Base-by-base conservation (phyloP, 2,329 filamentous ascomycete genomes). In the Herpotrichia juniperi region DNA sequence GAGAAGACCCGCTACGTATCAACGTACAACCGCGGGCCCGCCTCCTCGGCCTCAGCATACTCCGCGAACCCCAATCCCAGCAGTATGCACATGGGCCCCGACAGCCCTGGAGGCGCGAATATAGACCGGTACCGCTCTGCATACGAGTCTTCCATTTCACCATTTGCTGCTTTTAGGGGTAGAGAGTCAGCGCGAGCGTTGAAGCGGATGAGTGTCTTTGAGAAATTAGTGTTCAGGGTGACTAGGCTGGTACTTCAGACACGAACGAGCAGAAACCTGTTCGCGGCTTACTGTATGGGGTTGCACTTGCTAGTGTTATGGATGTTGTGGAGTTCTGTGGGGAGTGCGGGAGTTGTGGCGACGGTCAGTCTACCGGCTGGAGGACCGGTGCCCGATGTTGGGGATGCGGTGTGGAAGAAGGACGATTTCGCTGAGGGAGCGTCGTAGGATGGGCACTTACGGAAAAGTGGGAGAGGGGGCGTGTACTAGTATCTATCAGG, bases 1-100 rank as follows among this genome's bases (percentile, higher is more conserved):
- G 94, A 99, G 75, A 99, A 97, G 82, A 96, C 93, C 16, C 86
- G 94, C 61, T 99, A 99, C 71, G 87, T 97, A 21, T 96, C 92
- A 6, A 93, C 91, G 2, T 99, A 97, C 79, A 96, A 88, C 73
- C 87, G 93, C 47, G 83, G 83, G 40, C 75, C 78, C 1, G 84
- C 86, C 10, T 84, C 84, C 4, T 83, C 83, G 12, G 86, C 86
- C 11, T 86, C 87, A n/a, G 62, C 63, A 8, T 79, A 78, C 52
- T 89, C 87, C 35, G 74, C 65, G 6, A 91, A 88, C 64, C 87
- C 91, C 2, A 96, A 93, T 68, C 87, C 90, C 0, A 88, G 89
- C 0, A 86, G 89, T 1, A 79, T 88, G 14, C 79, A 83, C 19
- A 79, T 91, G 22, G 81, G 57, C 74, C 86, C 71, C 73, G 85